phyloP scores from a whole-genome alignment of 1,284 basidiomycete species.

The Ganoderma multipileum region DNA sequence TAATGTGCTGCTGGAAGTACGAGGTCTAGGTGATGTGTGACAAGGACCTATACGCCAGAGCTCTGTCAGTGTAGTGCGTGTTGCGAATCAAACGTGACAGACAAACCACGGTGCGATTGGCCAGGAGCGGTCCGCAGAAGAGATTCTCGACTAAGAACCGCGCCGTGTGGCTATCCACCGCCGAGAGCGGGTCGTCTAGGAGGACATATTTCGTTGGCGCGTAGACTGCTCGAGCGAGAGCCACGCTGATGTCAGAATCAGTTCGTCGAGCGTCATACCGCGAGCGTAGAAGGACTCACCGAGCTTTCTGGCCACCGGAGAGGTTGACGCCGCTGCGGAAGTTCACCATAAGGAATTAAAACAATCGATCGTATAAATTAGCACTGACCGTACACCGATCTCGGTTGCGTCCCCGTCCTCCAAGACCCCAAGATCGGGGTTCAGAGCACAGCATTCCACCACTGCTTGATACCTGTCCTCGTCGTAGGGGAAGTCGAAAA shows the following conservation, averaged over 20 bases:
- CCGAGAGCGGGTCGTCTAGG: slow-evolving; percentile 78
- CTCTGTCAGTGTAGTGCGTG: neutral
- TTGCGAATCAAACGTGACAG: neutral
- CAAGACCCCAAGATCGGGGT: slow-evolving; percentile 62
- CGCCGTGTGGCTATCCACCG: slow-evolving; percentile 79
- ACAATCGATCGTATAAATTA: neutral
- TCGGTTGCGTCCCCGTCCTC: slow-evolving; percentile 50
- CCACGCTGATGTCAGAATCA: slow-evolving; percentile 50
- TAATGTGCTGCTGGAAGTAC: slow-evolving; percentile 76
- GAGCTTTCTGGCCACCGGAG: slow-evolving; percentile 71
- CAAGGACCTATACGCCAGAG: slow-evolving; percentile 53
- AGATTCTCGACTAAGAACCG: slow-evolving; percentile 71
- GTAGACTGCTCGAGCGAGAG: slow-evolving; percentile 75
- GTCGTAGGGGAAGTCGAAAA: slow-evolving; percentile 73
- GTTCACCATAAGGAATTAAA: neutral
- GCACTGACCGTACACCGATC: slow-evolving; percentile 44
- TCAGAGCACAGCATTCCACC: slow-evolving; percentile 74
- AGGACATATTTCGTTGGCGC: slow-evolving; percentile 65
- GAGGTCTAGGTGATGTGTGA: slow-evolving; percentile 80
- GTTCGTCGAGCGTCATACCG: too few relatives aligned
- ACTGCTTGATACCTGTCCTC: slow-evolving; percentile 69
- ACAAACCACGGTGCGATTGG: slow-evolving; percentile 71
- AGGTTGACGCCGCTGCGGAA: slow-evolving; percentile 57
- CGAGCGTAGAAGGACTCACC: slow-evolving; percentile 40
- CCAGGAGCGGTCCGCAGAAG: slow-evolving; percentile 69